phyloP scores from a whole-genome alignment of 2,329 filamentous ascomycete genomes.

The Pyrenochaeta sp. region DNA sequence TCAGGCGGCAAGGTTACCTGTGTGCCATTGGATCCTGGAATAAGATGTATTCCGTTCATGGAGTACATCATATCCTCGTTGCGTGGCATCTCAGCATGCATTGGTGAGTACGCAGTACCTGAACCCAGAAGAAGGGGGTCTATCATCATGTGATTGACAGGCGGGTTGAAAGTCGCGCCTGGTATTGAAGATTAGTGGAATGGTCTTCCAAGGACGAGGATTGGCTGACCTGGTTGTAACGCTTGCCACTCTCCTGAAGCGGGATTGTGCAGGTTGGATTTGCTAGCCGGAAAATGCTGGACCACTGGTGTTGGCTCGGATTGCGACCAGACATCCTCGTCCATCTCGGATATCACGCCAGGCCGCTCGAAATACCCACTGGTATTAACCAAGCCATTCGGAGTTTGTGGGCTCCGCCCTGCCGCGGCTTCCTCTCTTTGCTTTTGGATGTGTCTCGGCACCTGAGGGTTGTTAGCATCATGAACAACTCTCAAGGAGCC shows the following conservation, averaged over 20 bases:
- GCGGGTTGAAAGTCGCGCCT: slow-evolving; percentile 40
- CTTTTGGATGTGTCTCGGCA: slow-evolving; percentile 49
- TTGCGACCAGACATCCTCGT: slow-evolving; percentile 49
- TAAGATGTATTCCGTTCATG: slow-evolving; percentile 48
- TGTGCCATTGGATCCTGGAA: slow-evolving; percentile 36
- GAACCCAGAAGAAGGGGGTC: slow-evolving; percentile 46
- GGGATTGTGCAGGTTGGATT: slow-evolving; percentile 32
- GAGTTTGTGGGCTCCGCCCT: slow-evolving; percentile 34
- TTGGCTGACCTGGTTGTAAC: slow-evolving; percentile 36
- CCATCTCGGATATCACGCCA: slow-evolving; percentile 42
- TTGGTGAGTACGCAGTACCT: slow-evolving; percentile 35
- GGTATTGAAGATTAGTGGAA: background rate
- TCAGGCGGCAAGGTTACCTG: slow-evolving; percentile 40
- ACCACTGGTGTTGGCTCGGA: slow-evolving; percentile 45
- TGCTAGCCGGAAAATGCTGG: slow-evolving; percentile 41
- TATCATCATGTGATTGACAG: slow-evolving; percentile 49
- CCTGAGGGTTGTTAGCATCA: slow-evolving; percentile 31
- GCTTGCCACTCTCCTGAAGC: slow-evolving; percentile 42
- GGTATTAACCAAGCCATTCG: slow-evolving; percentile 36
- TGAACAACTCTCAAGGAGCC: background rate
- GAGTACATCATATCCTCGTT: slow-evolving; percentile 48
- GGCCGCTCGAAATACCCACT: slow-evolving; percentile 37
- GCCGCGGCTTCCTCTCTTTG: slow-evolving; percentile 46
- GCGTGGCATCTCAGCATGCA: slow-evolving; percentile 44
- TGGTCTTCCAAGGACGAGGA: background rate